Evolutionary conservation across 2,329 filamentous ascomycete genomes (phyloP), one percentile per base, ranked within the genome.

Genomic region (Cadophora sp.): DNA sequence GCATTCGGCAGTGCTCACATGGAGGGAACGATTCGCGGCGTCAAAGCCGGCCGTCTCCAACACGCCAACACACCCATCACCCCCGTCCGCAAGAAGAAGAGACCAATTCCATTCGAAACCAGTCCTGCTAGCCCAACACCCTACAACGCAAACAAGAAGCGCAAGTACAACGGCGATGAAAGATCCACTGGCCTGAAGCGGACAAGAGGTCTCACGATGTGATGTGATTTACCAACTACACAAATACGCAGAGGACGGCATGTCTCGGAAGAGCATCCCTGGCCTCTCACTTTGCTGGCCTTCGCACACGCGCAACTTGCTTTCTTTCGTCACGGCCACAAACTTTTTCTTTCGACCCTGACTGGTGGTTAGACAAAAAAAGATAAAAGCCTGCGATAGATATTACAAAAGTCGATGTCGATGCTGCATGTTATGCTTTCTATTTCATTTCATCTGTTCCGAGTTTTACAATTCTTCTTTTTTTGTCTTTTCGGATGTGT

Each of bases 61-160:
- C 89, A 88, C 40, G 89, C 89, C 48, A 87, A 87, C 48, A 85
- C 87, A 2, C 89, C 90, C n/a, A 85, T 92, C 69, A 92, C 90
- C 3, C 90, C 90, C 1, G 82, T 87, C 59, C 86, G 90, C 62
- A 86, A 88, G 69, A 71, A 70, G 22, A 68, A 68, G 22, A 55
- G 68, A 27, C 62, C 64, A 7, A 29, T 58, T 37, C 46, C 63
- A 16, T 46, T 72, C 19, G 64, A 53, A 16, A 73, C 73, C 5
- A 76, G 73, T 48, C 74, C 75, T 9, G 74, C 69, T 14, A 76
- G 74, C 61, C 75, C 75, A 31, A 71, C 74, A 6, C 70, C 73
- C 0, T 67, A 73, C 46, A 60, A 66, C 24, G 37, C 56, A 19
- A 71, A 68, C 16, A 70, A 68, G 46, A 78, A 78, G 70, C 70